Base-by-base conservation (phyloP, 352 stramenopile species). In the Aphanomyces cochlioides region DNA sequence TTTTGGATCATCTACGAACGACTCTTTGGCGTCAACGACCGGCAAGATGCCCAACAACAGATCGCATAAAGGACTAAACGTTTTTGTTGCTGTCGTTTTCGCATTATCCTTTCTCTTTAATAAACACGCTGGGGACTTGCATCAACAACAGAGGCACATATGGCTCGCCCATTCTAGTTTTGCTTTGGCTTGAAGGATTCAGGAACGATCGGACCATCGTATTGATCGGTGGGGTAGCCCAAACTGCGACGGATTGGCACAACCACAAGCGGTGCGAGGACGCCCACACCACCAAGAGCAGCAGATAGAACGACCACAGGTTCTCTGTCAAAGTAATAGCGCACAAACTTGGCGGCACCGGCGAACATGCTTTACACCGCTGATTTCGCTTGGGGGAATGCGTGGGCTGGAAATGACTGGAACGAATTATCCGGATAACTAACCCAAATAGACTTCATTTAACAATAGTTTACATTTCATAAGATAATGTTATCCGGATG, bases 221-320 rank as follows among this genome's bases (percentile, higher is more conserved):
- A 96, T 75, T 96, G 88, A 76, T 96, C 86, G 56, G 88, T 96
- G 10, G 88, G 88, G 57, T 93, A 79, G 4, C 88, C 88, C 74
- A 96, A 80, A 54, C 83, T 93, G 74, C 88, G 88, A 72, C 88
- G 86, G 56, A 96, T 65, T 5, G 88, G 88, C 64, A 96, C 88
- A 64, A 96, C 82, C 47, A 90, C 82, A 10, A 94, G 72, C 56
- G 88, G 88, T 34, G 93, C 72, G 48, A 75, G 72, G 36, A 96
- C 48, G 37, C 84, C 84, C 38, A 94, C 80, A 21, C 81, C 71
- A 41, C 86, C 88, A 67, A 96, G 87, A 64, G 83, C 83, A 72
- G 80, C 89, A 36, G 86, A 93, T 67, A 87, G n/a, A 66, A 94
- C 86, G 50, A 96, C 88, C 73, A 93, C 84, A 59, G 88, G 88